A percentile compares a stretch with the other conserved stretches of the same genome.
Evolutionary conservation across 495 filamentous ascomycete genomes (phyloP).

Genomic region (Aspergillus ostianus): DNA sequence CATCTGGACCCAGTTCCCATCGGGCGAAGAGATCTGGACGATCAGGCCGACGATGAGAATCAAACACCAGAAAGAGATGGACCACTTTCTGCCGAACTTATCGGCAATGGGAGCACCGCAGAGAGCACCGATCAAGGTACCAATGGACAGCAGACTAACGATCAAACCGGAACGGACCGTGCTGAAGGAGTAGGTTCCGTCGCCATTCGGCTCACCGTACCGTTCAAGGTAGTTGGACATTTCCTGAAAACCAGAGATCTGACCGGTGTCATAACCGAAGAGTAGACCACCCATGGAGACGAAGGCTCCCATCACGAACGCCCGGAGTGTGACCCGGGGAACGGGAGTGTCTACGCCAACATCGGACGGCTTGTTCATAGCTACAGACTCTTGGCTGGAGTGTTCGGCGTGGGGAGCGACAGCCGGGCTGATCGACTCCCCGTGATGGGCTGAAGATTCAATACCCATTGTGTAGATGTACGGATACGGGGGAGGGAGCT

Average conservation of each 20-base stretch:
- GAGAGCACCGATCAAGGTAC: slow-evolving; percentile 66
- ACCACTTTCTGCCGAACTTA: slow-evolving; percentile 51
- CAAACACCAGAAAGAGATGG: slow-evolving; percentile 53
- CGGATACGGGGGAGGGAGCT: background rate
- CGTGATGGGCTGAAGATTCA: slow-evolving; percentile 35
- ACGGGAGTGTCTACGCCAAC: slow-evolving; percentile 39
- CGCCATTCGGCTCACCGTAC: slow-evolving; percentile 36
- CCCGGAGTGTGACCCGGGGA: slow-evolving; percentile 41
- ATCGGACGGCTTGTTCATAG: slow-evolving; percentile 24
- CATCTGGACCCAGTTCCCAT: slow-evolving; percentile 52
- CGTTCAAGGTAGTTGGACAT: slow-evolving; percentile 52
- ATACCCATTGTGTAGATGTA: slow-evolving; percentile 28
- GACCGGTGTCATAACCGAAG: slow-evolving; percentile 50
- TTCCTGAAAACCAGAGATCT: slow-evolving; percentile 59
- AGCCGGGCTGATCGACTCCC: slow-evolving; percentile 39
- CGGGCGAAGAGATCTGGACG: slow-evolving; percentile 60
- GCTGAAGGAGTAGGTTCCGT: slow-evolving; percentile 42
- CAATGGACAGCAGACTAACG: slow-evolving; percentile 59
- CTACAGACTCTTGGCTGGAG: slow-evolving; percentile 27
- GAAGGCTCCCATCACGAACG: slow-evolving; percentile 51
- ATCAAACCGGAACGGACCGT: slow-evolving; percentile 53
- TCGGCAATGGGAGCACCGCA: slow-evolving; percentile 55
- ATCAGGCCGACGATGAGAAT: slow-evolving; percentile 64
- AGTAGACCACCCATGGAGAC: slow-evolving; percentile 71
- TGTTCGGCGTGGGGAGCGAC: slow-evolving; percentile 21